phyloP scores from a whole-genome alignment of 805 yeast species.

The Yarrowia yakushimensis region DNA sequence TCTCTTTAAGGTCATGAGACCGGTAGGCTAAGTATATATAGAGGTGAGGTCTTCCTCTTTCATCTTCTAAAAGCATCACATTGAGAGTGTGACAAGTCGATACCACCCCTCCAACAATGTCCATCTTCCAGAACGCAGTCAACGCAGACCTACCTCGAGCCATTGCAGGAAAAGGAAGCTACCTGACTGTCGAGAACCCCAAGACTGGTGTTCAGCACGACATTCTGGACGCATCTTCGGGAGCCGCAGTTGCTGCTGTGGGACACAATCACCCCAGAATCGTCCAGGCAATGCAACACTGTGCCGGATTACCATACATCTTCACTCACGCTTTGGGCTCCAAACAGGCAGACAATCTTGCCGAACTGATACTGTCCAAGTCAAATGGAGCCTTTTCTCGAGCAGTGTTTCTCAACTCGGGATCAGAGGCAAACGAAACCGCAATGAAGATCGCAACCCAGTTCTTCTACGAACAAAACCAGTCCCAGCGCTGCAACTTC shows the following conservation, averaged over 20 bases:
- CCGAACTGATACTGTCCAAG: slow-evolving; percentile 24
- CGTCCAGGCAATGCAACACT: slow-evolving; percentile 25
- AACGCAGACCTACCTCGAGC: slow-evolving; percentile 23
- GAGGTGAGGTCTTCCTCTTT: no score
- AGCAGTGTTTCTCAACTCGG: slow-evolving; percentile 39
- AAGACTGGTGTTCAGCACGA: slow-evolving; percentile 24
- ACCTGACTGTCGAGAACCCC: slow-evolving; percentile 27
- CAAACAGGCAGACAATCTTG: slow-evolving; percentile 27
- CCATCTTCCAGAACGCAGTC: slow-evolving; percentile 24
- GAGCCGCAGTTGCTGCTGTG: slow-evolving; percentile 27
- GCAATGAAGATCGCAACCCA: slow-evolving; percentile 57
- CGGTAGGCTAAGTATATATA: no score
- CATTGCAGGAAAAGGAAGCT: slow-evolving; percentile 26
- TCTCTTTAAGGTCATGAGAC: no score
- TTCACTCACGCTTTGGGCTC: slow-evolving; percentile 26
- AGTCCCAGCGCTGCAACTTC: slow-evolving; percentile 42
- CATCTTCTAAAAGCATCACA: no score
- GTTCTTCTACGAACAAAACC: slow-evolving; percentile 46
- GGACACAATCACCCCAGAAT: slow-evolving; percentile 26
- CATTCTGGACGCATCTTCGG: slow-evolving; percentile 26
- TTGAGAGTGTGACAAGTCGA: no score
- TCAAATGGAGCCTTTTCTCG: slow-evolving; percentile 25
- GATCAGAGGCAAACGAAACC: slow-evolving; percentile 63
- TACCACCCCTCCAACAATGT: background rate
- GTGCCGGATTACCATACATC: slow-evolving; percentile 25